Conservation (phyloP, 495 filamentous ascomycete species). For the Viridothelium virens region DNA sequence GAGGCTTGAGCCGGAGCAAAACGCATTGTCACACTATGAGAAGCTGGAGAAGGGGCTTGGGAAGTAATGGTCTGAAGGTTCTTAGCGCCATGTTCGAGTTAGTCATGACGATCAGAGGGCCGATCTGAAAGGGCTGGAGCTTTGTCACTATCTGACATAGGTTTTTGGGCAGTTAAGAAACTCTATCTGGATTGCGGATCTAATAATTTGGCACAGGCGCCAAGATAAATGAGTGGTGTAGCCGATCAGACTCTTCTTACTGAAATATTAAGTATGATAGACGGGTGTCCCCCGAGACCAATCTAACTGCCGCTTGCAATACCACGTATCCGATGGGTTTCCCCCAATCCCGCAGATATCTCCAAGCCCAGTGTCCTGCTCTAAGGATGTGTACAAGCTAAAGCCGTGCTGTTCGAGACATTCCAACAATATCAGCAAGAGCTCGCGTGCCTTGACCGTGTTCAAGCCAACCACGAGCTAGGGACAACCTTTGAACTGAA, state of each 20-base stretch:
- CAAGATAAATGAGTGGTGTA: too few species aligned
- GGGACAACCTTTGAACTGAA: conserved; percentile 20
- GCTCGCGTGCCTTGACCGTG: conserved; percentile 16
- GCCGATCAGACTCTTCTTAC: too few species aligned
- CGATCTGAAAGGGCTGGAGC: too few species aligned
- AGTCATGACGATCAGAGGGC: too few species aligned
- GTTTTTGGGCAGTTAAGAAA: too few species aligned
- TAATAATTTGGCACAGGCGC: too few species aligned
- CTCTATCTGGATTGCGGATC: too few species aligned
- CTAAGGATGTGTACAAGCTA: conserved; percentile 23
- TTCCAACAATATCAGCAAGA: conserved; percentile 21
- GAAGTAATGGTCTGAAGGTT: too few species aligned
- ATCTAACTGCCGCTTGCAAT: not conserved
- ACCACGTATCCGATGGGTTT: conserved; percentile 17
- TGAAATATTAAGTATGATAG: conserved; percentile 12
- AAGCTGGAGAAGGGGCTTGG: not conserved
- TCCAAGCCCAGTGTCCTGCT: conserved; percentile 20
- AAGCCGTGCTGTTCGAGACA: conserved; percentile 22
- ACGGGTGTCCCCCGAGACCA: conserved; percentile 12
- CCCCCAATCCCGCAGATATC: conserved; percentile 9
- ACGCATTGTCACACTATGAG: not conserved
- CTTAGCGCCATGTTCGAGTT: too few species aligned
- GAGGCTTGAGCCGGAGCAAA: not conserved
- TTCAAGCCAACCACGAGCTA: conserved; percentile 13
- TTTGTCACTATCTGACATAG: too few species aligned